Evolutionary conservation across 2,329 filamentous ascomycete genomes (phyloP).

Genomic region (Albifimbria verrucaria): DNA sequence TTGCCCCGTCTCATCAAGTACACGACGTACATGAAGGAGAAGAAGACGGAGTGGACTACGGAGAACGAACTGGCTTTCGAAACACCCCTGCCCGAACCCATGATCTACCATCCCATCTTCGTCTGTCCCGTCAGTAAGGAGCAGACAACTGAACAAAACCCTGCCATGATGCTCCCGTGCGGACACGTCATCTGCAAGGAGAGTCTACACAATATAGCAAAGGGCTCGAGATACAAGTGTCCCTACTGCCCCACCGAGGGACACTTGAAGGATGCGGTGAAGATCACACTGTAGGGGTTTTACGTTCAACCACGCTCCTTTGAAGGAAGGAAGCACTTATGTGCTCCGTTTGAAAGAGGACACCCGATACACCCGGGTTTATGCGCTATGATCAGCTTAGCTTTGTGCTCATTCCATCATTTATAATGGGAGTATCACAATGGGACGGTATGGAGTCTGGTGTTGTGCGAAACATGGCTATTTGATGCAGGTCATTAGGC

Average conservation of each 20-base stretch:
- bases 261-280: slow-evolving; percentile 69
- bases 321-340: background rate
- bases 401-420: background rate
- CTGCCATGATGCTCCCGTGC: slow-evolving; percentile 94
- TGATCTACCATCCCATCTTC: slow-evolving; percentile 91
- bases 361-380: background rate
- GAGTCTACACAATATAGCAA: slow-evolving; percentile 74
- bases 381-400: background rate
- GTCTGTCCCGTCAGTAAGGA: slow-evolving; percentile 97
- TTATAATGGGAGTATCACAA: too few species aligned
- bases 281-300: slow-evolving; percentile 58
- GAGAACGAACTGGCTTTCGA: slow-evolving; percentile 84
- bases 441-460: too few species aligned
- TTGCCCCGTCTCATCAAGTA: slow-evolving; percentile 87
- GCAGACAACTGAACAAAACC: slow-evolving; percentile 88
- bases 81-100: slow-evolving; percentile 55
- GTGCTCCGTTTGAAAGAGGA: background rate
- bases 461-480: too few species aligned
- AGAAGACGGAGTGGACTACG: slow-evolving; percentile 92
- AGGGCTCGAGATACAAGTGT: slow-evolving; percentile 83
- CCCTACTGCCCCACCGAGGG: slow-evolving; percentile 92
- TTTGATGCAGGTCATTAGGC: too few species aligned
- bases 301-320: background rate
- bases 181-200: slow-evolving; percentile 91
- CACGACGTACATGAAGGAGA: slow-evolving; percentile 80